phyloP scores from a whole-genome alignment of 2,329 filamentous ascomycete species.

The Colletotrichum trifolii region DNA sequence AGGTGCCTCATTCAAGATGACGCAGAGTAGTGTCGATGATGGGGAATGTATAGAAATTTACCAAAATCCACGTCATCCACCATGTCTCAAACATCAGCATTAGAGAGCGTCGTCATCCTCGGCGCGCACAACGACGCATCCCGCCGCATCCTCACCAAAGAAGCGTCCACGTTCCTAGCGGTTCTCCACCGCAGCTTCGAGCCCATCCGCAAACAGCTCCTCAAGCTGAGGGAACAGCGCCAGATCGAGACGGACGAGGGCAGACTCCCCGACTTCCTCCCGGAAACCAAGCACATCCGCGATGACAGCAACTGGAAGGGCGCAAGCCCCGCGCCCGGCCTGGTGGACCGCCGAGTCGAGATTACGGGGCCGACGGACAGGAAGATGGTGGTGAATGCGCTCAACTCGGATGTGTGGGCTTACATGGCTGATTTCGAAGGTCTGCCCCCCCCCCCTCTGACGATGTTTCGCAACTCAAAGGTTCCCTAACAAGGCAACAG shows the following conservation, averaged over 20 bases:
- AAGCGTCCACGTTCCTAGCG: conserved; percentile 85
- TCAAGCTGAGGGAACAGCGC: conserved; percentile 80
- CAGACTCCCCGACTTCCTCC: conserved; percentile 83
- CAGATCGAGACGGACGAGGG: conserved; percentile 90
- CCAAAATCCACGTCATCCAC: neutral
- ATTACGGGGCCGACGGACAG: conserved; percentile 91
- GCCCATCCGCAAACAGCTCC: conserved; percentile 79
- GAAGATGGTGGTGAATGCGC: conserved; percentile 93
- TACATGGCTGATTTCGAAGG: conserved; percentile 93
- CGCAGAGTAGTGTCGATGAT: neutral
- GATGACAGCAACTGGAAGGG: conserved; percentile 89
- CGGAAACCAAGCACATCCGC: conserved; percentile 88
- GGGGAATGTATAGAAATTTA: neutral
- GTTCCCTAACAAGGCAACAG: conserved; percentile 43
- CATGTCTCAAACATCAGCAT: conserved; percentile 17
- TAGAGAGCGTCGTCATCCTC: conserved; percentile 75
- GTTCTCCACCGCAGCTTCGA: conserved; percentile 91
- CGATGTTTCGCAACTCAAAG: neutral
- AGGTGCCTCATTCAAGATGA: neutral
- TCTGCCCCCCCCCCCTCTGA: neutral
- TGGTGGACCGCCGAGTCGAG: conserved; percentile 87
- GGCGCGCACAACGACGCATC: conserved; percentile 77
- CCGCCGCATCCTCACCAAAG: conserved; percentile 84
- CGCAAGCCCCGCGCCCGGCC: conserved; percentile 82
- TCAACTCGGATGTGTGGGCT: conserved; percentile 91